These are phyloP conservation scores for Flaveria brownii DNA, from an alignment of 129 eudicot genomes.

Conservation along the genomic window DNA sequence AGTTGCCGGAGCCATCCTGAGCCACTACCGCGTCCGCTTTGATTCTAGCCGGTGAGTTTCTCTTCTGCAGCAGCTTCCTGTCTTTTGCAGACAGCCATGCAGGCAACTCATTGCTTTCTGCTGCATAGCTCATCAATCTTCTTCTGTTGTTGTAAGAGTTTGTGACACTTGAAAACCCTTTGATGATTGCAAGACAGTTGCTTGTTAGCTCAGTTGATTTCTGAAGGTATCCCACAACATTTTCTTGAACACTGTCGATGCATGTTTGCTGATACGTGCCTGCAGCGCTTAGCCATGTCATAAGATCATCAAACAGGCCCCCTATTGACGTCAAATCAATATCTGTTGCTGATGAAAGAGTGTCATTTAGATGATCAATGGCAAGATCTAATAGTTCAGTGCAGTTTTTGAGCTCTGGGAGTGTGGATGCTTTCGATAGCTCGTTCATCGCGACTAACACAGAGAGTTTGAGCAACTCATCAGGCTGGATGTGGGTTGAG, in stretches of 20 bases:
- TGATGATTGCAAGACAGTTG: slow-evolving; percentile 58
- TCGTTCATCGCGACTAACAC: slow-evolving; percentile 52
- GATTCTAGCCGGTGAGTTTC: slow-evolving; percentile 23
- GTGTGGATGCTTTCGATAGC: slow-evolving; percentile 38
- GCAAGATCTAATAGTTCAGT: slow-evolving; percentile 53
- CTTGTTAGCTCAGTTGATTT: slow-evolving; percentile 56
- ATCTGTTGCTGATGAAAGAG: slow-evolving; percentile 21
- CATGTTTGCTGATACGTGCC: slow-evolving; percentile 70
- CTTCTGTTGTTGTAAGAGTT: slow-evolving; percentile 35
- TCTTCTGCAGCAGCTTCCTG: slow-evolving; percentile 45
- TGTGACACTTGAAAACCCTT: slow-evolving; percentile 26
- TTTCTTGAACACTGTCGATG: slow-evolving; percentile 40
- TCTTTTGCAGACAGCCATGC: slow-evolving; percentile 46
- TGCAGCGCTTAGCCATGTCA: slow-evolving; percentile 69
- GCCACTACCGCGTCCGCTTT: slow-evolving; percentile 63
- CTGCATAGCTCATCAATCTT: slow-evolving; percentile 24
- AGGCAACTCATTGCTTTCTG: slow-evolving; percentile 33
- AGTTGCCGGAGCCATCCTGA: slow-evolving; percentile 58
- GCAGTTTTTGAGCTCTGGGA: slow-evolving; percentile 49
- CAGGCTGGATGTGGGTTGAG: slow-evolving; percentile 40
- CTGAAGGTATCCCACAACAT: slow-evolving; percentile 24
- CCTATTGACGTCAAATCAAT: slow-evolving; percentile 19
- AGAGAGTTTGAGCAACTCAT: slow-evolving; percentile 43
- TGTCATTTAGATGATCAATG: slow-evolving; percentile 51
- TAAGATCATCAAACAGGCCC: slow-evolving; percentile 47